phyloP scores from a whole-genome alignment of 1,284 basidiomycete genomes.

The Rhodotorula mucilaginosa region DNA sequence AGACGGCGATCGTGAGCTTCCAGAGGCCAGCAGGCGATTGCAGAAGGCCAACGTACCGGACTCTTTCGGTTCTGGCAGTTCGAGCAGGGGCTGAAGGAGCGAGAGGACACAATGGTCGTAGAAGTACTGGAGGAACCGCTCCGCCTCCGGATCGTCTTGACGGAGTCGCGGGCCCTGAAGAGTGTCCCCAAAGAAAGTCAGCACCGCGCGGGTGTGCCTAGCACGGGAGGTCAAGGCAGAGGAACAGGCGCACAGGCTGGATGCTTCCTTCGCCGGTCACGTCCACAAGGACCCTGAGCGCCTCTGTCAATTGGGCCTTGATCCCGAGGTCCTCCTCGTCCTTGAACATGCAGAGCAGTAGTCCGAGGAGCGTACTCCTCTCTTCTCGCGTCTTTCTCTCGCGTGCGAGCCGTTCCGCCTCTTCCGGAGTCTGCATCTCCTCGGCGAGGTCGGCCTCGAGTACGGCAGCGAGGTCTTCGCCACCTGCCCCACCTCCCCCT shows the following conservation, averaged over 20 bases:
- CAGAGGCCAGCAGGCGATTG: not conserved
- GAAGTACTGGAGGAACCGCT: conserved; percentile 87
- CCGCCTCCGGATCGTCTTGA: conserved; percentile 74
- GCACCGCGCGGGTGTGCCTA: too few relatives aligned
- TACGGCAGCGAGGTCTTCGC: conserved; percentile 43
- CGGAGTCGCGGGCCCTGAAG: conserved; percentile 39
- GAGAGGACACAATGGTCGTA: conserved; percentile 71
- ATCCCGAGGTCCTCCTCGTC: conserved; percentile 78
- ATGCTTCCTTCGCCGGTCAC: conserved; percentile 46
- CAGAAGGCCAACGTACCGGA: conserved; percentile 2
- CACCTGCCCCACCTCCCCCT: conserved; percentile 40
- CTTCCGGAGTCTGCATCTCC: not conserved
- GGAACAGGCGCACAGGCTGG: conserved; percentile 49
- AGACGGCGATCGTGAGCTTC: not conserved
- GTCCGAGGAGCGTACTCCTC: conserved; percentile 63
- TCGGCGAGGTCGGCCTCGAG: conserved; percentile 57
- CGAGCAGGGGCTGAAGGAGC: conserved; percentile 73
- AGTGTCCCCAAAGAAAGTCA: not conserved
- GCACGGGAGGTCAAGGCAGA: not conserved
- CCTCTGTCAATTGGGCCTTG: conserved; percentile 86
- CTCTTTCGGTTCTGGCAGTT: conserved; percentile 68
- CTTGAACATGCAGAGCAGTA: conserved; percentile 73
- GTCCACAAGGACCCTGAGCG: conserved; percentile 81
- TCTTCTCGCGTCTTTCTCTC: conserved; percentile 6
- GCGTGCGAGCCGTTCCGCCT: conserved; percentile 55